Conservation (phyloP, 2,329 filamentous ascomycete genomes). For the Aspergillus unguis region DNA sequence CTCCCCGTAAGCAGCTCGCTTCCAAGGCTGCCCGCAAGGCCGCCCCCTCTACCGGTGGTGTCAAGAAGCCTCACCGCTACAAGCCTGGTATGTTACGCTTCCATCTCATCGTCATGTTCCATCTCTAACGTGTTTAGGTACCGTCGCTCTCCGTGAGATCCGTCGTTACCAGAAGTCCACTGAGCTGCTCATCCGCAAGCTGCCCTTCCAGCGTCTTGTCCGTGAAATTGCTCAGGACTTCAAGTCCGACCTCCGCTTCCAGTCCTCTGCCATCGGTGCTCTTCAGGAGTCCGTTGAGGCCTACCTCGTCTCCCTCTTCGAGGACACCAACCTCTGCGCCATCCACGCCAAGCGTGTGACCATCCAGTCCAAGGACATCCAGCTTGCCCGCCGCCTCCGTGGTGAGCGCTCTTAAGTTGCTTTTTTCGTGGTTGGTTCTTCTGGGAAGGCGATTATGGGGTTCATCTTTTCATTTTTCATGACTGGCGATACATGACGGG, state of each 20-base stretch:
- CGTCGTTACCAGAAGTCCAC: conserved; percentile 97
- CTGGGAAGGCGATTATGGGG: conserved; percentile 42
- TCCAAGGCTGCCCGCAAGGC: conserved; percentile 99
- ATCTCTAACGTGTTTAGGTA: conserved; percentile 50
- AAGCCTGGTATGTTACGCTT: conserved; percentile 63
- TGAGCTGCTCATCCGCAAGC: conserved; percentile 92
- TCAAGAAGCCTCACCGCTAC: conserved; percentile 91
- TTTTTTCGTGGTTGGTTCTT: conserved; percentile 33
- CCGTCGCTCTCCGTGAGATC: conserved; percentile 97
- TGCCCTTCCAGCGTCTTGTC: conserved; percentile 95
- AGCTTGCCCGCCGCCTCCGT: conserved; percentile 90
- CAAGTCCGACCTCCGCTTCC: conserved; percentile 94
- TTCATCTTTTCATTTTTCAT: conserved; percentile 37
- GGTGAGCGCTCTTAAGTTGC: conserved; percentile 76
- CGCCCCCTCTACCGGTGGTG: conserved; percentile 91
- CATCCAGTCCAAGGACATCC: conserved; percentile 91
- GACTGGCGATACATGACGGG: conserved; percentile 46
- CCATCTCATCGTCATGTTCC: not conserved
- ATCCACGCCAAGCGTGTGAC: conserved; percentile 99
- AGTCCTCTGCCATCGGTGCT: conserved; percentile 94
- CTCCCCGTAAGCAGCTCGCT: conserved; percentile 89
- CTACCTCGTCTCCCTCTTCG: conserved; percentile 95
- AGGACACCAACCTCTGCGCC: conserved; percentile 97
- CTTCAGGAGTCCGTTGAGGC: conserved; percentile 98
- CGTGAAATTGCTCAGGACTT: conserved; percentile 96